Evolutionary conservation across 768 basidiomycete species (phyloP).

Genomic region (Hydnomerulius pinastri): DNA sequence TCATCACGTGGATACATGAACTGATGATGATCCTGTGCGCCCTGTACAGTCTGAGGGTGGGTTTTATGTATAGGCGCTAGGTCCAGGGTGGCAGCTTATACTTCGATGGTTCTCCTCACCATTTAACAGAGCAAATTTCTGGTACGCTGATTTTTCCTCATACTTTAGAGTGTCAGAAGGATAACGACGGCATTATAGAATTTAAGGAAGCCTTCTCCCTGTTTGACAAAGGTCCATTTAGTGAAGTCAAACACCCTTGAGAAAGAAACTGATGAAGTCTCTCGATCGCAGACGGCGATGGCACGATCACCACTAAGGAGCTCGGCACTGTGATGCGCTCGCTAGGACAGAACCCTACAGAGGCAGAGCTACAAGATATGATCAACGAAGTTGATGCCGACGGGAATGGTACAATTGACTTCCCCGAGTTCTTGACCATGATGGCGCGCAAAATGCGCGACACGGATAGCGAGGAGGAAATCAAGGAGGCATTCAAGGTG

Average conservation of each 20-base stretch:
- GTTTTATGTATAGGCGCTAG: constrained; percentile 17
- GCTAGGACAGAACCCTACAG: constrained; percentile 89
- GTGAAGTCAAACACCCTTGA: not conserved
- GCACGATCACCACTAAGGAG: constrained; percentile 88
- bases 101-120: not conserved
- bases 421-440: constrained; percentile 80
- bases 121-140: constrained; percentile 80
- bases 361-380: constrained; percentile 92
- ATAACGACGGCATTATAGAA: constrained; percentile 49
- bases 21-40: constrained; percentile 19
- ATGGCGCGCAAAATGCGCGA: constrained; percentile 90
- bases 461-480: constrained; percentile 91
- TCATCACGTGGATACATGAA: constrained; percentile 9
- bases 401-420: constrained; percentile 87
- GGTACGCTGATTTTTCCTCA: constrained; percentile 48
- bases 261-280: not conserved
- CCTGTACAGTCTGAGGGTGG: constrained; percentile 57
- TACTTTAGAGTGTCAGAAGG: not conserved
- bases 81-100: not conserved
- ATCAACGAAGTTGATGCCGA: constrained; percentile 94
- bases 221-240: constrained; percentile 81
- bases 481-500: constrained; percentile 95
- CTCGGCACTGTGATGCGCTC: constrained; percentile 95
- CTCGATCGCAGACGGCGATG: constrained; percentile 71
- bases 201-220: constrained; percentile 99